Evolutionary conservation across 495 filamentous ascomycete genomes (phyloP), one percentile per base, ranked within the genome.

Genomic region (Lasiosphaeria ovina): DNA sequence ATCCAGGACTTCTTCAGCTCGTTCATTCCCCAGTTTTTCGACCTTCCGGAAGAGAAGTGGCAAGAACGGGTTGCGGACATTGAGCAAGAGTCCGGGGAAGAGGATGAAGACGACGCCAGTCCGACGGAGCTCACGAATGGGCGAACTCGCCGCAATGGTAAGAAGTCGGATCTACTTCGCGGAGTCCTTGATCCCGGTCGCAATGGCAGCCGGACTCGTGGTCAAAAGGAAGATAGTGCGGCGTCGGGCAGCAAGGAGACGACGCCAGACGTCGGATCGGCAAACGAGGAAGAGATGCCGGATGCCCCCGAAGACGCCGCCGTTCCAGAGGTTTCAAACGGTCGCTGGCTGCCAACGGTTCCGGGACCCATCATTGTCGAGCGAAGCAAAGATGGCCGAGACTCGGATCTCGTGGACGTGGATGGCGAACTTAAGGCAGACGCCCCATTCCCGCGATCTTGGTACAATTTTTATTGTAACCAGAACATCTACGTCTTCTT

Each of bases 401-500:
- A 65, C 38, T 65, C 69, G 12, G 69, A 70, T 49, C 67, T 77
- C 14, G 62, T 79, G 6, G 77, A 78, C 56, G 71, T 65, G 17
- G 81, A 86, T 66, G 85, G 80, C 33, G 84, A 91, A 67, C 81
- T 88, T 65, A 88, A 86, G 33, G 83, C 90, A 7, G 91, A 96
- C 51, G 85, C 91, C 51, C 87, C 90, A 32, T 96, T 91, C 76
- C 80, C 82, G 63, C 89, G 94, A 58, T 82, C 84, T 8, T 81
- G 78, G 62, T 96, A 89, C 77, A 90, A 92, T 62, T 82, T 98
- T 66, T 99, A 93, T 76, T 87, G 85, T 69, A 98, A 96, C 71
- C 81, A 90, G 59, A 88, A 87, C 50, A 89, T 99, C 48, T 93
- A 89, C 66, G 91, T 91, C 75, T 97, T 99, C 79, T 89, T 99